phyloP scores from a whole-genome alignment of 2,329 filamentous ascomycete genomes.

The Aspergillus ochraceus region DNA sequence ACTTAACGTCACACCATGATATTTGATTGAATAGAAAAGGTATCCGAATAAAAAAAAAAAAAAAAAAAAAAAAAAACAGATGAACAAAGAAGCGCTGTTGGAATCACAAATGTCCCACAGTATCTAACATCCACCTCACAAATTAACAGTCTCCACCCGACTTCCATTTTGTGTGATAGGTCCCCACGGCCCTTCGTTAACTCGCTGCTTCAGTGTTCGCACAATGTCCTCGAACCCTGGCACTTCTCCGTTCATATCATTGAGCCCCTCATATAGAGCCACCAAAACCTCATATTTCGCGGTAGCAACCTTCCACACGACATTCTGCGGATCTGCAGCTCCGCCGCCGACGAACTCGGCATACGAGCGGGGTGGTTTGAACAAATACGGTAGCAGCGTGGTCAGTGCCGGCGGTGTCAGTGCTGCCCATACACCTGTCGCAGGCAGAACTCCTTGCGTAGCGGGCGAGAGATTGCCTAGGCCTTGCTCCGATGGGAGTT shows the following conservation, averaged over 20 bases:
- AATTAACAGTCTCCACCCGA: conserved; percentile 37
- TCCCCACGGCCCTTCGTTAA: conserved; percentile 45
- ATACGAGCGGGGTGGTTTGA: conserved; percentile 58
- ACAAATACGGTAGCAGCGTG: conserved; percentile 56
- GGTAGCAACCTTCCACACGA: conserved; percentile 57
- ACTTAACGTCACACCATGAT: too few species aligned
- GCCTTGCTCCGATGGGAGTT: conserved; percentile 42
- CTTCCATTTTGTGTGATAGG: conserved; percentile 30
- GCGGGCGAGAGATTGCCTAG: conserved; percentile 39
- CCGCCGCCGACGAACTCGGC: conserved; percentile 59
- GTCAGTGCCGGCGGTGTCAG: conserved; percentile 53
- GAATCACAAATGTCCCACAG: neutral
- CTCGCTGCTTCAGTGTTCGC: conserved; percentile 39
- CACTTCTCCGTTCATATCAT: conserved; percentile 31
- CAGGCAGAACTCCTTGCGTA: conserved; percentile 36
- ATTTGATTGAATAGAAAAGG: neutral
- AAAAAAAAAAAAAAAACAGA: too few species aligned
- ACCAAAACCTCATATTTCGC: conserved; percentile 59
- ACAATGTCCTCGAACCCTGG: conserved; percentile 43
- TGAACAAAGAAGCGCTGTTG: too few species aligned
- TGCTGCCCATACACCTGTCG: conserved; percentile 52
- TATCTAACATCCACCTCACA: conserved; percentile 21
- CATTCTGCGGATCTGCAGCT: conserved; percentile 56
- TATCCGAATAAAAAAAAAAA: neutral
- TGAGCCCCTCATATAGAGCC: conserved; percentile 48